Conservation (phyloP, 345 rosid species). For the Populus deltoides region DNA sequence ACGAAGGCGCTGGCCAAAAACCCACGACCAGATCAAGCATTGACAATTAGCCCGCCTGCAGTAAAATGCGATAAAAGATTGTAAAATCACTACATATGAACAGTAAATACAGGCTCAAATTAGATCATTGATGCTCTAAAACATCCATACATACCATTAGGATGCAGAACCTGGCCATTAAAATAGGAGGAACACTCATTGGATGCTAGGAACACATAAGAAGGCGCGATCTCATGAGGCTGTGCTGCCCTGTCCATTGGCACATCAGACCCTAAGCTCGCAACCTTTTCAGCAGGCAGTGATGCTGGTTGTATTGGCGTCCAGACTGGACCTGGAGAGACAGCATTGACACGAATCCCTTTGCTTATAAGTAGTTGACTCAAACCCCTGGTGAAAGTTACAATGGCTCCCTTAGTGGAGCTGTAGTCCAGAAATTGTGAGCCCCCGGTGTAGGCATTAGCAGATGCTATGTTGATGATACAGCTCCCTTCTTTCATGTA, state of each 20-base stretch:
- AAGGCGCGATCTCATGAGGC: slow-evolving; percentile 17
- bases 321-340: slow-evolving; percentile 25
- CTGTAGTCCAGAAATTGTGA: slow-evolving; percentile 3
- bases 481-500: slow-evolving; percentile 21
- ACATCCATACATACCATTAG: not conserved
- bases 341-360: slow-evolving; percentile 9
- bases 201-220: slow-evolving; percentile 10
- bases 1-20: not conserved
- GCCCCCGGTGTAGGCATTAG: not conserved
- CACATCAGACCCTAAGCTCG: not conserved
- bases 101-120: too few species aligned
- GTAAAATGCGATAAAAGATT: not conserved
- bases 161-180: slow-evolving; percentile 19
- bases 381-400: slow-evolving; percentile 13
- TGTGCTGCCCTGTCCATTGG: slow-evolving; percentile 10
- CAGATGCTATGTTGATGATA: slow-evolving; percentile 11
- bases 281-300: slow-evolving; percentile 7
- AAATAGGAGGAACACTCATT: slow-evolving; percentile 5
- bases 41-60: not conserved
- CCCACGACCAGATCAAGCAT: not conserved
- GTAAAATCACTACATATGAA: not conserved
- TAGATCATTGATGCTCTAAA: not conserved
- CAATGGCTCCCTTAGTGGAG: slow-evolving; percentile 20
- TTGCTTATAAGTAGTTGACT: not conserved
- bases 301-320: slow-evolving; percentile 16